Evolutionary conservation across 768 basidiomycete species (phyloP).

Genomic region (Butyriboletus loyo): DNA sequence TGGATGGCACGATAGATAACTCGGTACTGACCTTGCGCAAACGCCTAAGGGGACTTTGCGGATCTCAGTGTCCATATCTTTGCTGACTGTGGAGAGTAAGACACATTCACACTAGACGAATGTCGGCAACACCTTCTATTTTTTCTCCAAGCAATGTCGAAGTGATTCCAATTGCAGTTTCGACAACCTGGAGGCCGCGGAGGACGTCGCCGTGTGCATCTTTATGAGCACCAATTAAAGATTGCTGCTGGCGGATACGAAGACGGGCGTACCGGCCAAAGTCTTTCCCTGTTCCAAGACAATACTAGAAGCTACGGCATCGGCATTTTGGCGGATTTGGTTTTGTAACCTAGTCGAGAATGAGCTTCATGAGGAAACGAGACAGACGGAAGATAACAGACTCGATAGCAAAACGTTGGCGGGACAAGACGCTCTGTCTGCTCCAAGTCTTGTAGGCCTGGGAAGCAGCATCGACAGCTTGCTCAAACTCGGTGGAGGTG

Average conservation of each 20-base stretch:
- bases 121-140: conserved; percentile 65
- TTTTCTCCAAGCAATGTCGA: conserved; percentile 87
- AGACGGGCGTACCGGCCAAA: conserved; percentile 54
- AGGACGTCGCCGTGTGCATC: conserved; percentile 96
- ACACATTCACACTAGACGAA: not conserved
- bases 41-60: conserved; percentile 86
- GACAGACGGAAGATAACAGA: conserved; percentile 38
- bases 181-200: conserved; percentile 87
- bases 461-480: conserved; percentile 80
- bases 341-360: conserved; percentile 68
- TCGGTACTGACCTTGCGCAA: conserved; percentile 52
- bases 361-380: conserved; percentile 3
- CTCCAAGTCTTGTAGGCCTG: conserved; percentile 90
- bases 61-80: conserved; percentile 94
- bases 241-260: not conserved
- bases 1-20: not conserved
- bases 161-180: conserved; percentile 77
- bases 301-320: conserved; percentile 83
- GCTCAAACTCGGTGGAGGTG: conserved; percentile 72
- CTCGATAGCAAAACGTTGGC: conserved; percentile 90
- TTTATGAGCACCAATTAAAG: conserved; percentile 22
- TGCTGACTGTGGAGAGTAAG: conserved; percentile 58
- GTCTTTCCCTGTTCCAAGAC: conserved; percentile 98
- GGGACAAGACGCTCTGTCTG: conserved; percentile 73
- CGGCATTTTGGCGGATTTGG: conserved; percentile 80